Conservation (phyloP, 1,284 basidiomycete species). For the Ceratobasidium sp. region DNA sequence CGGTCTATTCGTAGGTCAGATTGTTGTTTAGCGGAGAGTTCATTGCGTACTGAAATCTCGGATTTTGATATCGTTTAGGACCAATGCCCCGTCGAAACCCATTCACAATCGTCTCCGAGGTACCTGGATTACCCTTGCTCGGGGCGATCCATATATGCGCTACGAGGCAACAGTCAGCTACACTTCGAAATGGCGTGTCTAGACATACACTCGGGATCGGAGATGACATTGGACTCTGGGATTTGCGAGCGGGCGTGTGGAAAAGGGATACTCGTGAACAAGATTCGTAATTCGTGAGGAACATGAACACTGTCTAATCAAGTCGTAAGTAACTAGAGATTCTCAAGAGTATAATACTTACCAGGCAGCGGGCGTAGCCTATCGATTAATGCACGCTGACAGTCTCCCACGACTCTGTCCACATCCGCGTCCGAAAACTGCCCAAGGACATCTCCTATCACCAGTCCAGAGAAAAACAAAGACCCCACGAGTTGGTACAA, state of each 20-base stretch:
- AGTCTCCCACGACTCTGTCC: slow-evolving; percentile 58
- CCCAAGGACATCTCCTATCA: slow-evolving; percentile 70
- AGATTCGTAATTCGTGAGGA: slow-evolving; percentile 53
- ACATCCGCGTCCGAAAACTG: slow-evolving; percentile 48
- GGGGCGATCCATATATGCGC: slow-evolving; percentile 71
- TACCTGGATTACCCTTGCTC: slow-evolving; percentile 53
- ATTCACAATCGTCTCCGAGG: slow-evolving; percentile 26
- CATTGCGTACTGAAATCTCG: slow-evolving; percentile 63
- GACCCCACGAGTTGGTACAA: slow-evolving; percentile 63
- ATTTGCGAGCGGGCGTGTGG: slow-evolving; percentile 59
- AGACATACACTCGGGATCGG: slow-evolving; percentile 59
- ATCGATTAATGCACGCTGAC: slow-evolving; percentile 65
- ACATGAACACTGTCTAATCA: neutral
- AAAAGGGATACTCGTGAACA: slow-evolving; percentile 66
- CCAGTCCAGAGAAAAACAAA: slow-evolving; percentile 66
- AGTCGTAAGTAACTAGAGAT: too few species aligned
- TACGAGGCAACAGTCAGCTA: slow-evolving; percentile 47
- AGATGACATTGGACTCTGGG: slow-evolving; percentile 44
- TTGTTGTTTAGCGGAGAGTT: neutral
- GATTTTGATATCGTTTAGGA: slow-evolving; percentile 66
- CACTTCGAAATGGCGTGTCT: neutral
- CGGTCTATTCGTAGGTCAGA: slow-evolving; percentile 53
- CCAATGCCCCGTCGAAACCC: slow-evolving; percentile 67
- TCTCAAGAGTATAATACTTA: neutral
- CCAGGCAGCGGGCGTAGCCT: slow-evolving; percentile 51